Evolutionary conservation across 768 basidiomycete species (phyloP).

Genomic region (Thelephora aurantiotincta): DNA sequence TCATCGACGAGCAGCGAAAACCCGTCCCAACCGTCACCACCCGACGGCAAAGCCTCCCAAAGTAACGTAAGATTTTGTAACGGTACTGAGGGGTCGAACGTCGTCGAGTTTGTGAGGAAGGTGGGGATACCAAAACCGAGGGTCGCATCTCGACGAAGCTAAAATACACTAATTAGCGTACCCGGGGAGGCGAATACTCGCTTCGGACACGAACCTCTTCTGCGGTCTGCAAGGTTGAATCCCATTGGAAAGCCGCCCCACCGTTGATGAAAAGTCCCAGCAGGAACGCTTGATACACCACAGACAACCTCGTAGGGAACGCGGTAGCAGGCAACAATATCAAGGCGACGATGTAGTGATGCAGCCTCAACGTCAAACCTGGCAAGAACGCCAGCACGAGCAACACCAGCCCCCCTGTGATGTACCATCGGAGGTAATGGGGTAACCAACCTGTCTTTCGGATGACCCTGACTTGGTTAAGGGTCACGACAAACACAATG

Average conservation of each 20-base stretch:
- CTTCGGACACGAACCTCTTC: slow-evolving; percentile 35
- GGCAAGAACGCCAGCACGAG: slow-evolving; percentile 59
- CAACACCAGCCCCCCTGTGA: slow-evolving; percentile 47
- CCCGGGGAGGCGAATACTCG: too few species aligned
- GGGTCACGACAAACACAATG: slow-evolving; percentile 38
- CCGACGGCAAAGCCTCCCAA: slow-evolving; percentile 21
- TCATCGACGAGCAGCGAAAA: slow-evolving; percentile 77
- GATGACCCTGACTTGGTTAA: slow-evolving; percentile 73
- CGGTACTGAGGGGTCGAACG: slow-evolving; percentile 39
- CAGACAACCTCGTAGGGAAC: slow-evolving; percentile 69
- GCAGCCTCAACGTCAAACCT: slow-evolving; percentile 52
- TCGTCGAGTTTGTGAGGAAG: slow-evolving; percentile 67
- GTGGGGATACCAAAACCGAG: slow-evolving; percentile 54
- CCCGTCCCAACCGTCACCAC: slow-evolving; percentile 47
- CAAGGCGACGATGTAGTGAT: slow-evolving; percentile 75
- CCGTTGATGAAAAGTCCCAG: slow-evolving; percentile 76
- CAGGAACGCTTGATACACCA: slow-evolving; percentile 69
- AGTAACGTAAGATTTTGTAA: slow-evolving; percentile 21
- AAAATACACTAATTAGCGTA: background rate
- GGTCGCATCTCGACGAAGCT: slow-evolving; percentile 65
- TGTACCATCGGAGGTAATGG: slow-evolving; percentile 64
- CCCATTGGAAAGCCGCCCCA: slow-evolving; percentile 67
- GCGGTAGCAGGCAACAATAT: slow-evolving; percentile 63
- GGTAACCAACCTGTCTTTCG: slow-evolving; percentile 77
- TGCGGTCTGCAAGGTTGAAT: slow-evolving; percentile 63